phyloP scores from a whole-genome alignment of 768 basidiomycete species.

The Lepiota venenata region DNA sequence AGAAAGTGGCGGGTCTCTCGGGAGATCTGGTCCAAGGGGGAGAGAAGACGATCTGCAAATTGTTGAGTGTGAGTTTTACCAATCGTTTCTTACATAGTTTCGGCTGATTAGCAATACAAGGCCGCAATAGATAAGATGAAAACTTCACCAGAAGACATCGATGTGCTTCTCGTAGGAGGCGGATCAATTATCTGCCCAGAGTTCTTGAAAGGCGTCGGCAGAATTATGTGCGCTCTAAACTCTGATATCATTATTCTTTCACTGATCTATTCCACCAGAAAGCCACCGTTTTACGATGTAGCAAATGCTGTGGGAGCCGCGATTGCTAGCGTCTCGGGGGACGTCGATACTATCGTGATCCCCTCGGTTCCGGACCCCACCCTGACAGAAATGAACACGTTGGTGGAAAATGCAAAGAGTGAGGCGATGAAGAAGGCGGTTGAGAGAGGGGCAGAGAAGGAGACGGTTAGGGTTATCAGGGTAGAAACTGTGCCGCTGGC shows the following conservation, averaged over 20 bases:
- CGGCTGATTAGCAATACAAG: slow-evolving; percentile 31
- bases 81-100: not conserved
- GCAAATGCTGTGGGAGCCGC: slow-evolving; percentile 64
- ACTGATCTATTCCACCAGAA: slow-evolving; percentile 13
- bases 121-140: slow-evolving; percentile 60
- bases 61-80: slow-evolving; percentile 22
- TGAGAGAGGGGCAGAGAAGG: slow-evolving; percentile 39
- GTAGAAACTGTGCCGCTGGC: slow-evolving; percentile 46
- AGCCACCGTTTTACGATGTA: slow-evolving; percentile 38
- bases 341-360: slow-evolving; percentile 43
- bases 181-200: slow-evolving; percentile 58
- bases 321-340: slow-evolving; percentile 38
- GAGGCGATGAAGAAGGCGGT: slow-evolving; percentile 42
- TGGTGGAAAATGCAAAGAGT: slow-evolving; percentile 29
- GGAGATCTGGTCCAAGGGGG: slow-evolving; percentile 15
- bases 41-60: slow-evolving; percentile 16
- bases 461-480: slow-evolving; percentile 49
- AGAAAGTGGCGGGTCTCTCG: slow-evolving; percentile 14
- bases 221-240: slow-evolving; percentile 22
- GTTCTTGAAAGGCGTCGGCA: slow-evolving; percentile 46
- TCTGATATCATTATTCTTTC: not conserved
- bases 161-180: slow-evolving; percentile 63
- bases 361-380: slow-evolving; percentile 28
- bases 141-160: slow-evolving; percentile 52
- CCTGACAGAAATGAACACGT: slow-evolving; percentile 15